Evolutionary conservation across 345 rosid genomes (phyloP).

Genomic region (Limnanthes douglasii): DNA sequence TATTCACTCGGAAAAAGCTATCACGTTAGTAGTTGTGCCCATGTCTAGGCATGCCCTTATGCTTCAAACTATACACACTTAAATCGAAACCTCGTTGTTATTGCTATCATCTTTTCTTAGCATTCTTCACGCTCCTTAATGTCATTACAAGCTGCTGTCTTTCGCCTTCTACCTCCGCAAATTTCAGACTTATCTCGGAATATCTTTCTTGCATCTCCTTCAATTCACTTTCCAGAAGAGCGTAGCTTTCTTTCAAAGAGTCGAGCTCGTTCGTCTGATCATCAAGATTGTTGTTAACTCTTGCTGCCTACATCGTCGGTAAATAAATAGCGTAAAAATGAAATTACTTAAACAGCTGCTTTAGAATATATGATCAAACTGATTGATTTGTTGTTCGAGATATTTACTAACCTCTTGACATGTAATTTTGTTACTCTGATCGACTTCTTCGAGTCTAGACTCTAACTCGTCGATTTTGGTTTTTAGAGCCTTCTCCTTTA

Average conservation of each 20-base stretch:
- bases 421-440: constrained; percentile 14
- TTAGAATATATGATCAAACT: too few relatives aligned
- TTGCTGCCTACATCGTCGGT: too few relatives aligned
- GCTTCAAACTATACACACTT: constrained; percentile 29
- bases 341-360: too few relatives aligned
- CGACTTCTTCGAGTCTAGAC: constrained; percentile 28
- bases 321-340: too few relatives aligned
- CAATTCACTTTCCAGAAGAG: constrained; percentile 54
- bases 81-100: too few relatives aligned
- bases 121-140: constrained; percentile 53
- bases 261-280: constrained; percentile 24
- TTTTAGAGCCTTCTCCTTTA: constrained; percentile 42
- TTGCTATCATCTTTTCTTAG: constrained; percentile 25
- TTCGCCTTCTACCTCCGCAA: constrained; percentile 97
- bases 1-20: constrained; percentile 13
- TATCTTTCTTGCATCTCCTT: constrained; percentile 88
- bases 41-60: constrained; percentile 1
- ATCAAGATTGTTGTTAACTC: too few relatives aligned
- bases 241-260: constrained; percentile 39
- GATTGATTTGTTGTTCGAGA: too few relatives aligned
- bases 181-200: constrained; percentile 78
- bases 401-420: constrained; percentile 29
- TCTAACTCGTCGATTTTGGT: constrained; percentile 43
- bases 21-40: constrained; percentile 2
- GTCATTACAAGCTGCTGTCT: constrained; percentile 93